Base-by-base conservation (phyloP, 148 eudicot genomes). In the Chenopodium berlandieri region DNA sequence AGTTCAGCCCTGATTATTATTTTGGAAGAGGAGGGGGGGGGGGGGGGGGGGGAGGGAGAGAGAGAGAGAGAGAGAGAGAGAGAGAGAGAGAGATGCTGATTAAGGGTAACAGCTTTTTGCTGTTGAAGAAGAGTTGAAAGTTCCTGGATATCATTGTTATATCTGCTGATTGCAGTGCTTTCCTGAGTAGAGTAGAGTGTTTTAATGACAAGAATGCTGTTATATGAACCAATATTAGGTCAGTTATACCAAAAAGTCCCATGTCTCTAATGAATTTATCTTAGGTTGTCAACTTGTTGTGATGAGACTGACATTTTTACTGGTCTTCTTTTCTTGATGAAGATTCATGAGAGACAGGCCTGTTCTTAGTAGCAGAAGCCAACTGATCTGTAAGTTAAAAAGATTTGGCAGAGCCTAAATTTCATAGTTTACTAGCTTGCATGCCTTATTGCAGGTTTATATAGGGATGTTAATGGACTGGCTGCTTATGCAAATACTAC, bases 401-500 rank as follows among this genome's bases (percentile, higher is more conserved):
- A 71, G 16, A 30, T 71, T 31, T 77, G 76, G 27, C 69, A 76
- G 30, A 44, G 50, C 22, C 68, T 68, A 66, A 83, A 27, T 76
- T 78, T 52, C 78, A 31, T 54, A 73, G 67, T 72, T 73, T 66
- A 83, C 75, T 67, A 64, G 67, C 75, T 79, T 75, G 82, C 82
- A 75, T 82, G 66, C 66, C 73, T 76, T 79, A 40, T 80, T 86
- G 88, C 88, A 83, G 88, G 86, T 73, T 40, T 58, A 66, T 80
- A 68, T 86, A 83, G 72, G 60, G 79, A 79, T 74, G 74, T 68
- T 79, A 56, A 71, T 69, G 83, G 79, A 73, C 71, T 66, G n/a
- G 82, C 81, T 80, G 81, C 84, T 77, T 80, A 27, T 52, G 50
- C 76, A 83, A 77, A 25, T 77, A 27, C 71, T 67, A n/a, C 54